Conservation (phyloP, 805 yeast genomes). For the Sugiyamaella marilandica region DNA sequence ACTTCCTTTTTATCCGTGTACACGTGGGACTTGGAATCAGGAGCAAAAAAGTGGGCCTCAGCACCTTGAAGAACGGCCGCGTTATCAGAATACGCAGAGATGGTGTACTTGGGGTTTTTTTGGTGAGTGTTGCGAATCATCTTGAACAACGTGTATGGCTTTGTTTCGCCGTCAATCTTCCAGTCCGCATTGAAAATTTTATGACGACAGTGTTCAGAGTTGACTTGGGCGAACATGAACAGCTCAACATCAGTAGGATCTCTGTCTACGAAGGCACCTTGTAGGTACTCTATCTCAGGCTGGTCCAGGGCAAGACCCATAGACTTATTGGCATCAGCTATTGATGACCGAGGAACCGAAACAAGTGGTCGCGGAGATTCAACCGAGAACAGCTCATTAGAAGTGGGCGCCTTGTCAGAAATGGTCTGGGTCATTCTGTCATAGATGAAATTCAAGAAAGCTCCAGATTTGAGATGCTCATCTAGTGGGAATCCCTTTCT, state of each 20-base stretch:
- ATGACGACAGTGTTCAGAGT: slow-evolving; percentile 99
- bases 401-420: slow-evolving; percentile 55
- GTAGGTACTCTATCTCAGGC: slow-evolving; percentile 87
- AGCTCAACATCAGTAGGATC: slow-evolving; percentile 97
- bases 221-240: slow-evolving; percentile 99
- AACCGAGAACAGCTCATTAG: slow-evolving; percentile 68
- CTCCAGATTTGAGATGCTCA: slow-evolving; percentile 49
- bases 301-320: slow-evolving; percentile 92
- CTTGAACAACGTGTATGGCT: slow-evolving; percentile 73
- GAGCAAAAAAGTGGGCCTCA: slow-evolving; percentile 70
- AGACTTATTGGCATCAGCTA: slow-evolving; percentile 70
- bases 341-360: slow-evolving; percentile 47
- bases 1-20: slow-evolving; percentile 74
- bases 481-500: slow-evolving; percentile 65
- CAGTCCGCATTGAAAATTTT: slow-evolving; percentile 98
- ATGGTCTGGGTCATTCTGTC: slow-evolving; percentile 86
- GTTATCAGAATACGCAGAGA: slow-evolving; percentile 94
- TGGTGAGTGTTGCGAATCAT: slow-evolving; percentile 95
- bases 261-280: slow-evolving; percentile 77
- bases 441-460: slow-evolving; percentile 64
- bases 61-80: slow-evolving; percentile 94
- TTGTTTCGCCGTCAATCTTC: slow-evolving; percentile 82
- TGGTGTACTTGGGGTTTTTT: slow-evolving; percentile 71
- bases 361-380: slow-evolving; percentile 81
- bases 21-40: slow-evolving; percentile 62